Evolutionary conservation across 176 grass and related monocot genomes (phyloP).

Genomic region (Eragrostis curvula): DNA sequence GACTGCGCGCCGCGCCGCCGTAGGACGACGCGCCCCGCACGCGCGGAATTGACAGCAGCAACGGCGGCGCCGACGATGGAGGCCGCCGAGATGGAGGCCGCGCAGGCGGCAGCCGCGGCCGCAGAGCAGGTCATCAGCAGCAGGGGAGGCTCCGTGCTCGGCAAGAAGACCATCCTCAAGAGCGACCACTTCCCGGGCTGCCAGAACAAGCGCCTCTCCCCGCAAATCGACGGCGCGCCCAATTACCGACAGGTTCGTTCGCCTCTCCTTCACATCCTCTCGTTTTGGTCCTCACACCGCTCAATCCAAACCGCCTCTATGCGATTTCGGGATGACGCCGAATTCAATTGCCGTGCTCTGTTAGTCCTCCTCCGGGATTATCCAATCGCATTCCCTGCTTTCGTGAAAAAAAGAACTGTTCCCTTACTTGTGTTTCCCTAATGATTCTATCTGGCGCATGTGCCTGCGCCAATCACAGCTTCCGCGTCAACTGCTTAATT

Average conservation of each 20-base stretch:
- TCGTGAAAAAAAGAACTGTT: background rate
- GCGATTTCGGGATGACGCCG: background rate
- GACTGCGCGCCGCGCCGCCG: background rate
- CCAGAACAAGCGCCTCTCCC: conserved; percentile 89
- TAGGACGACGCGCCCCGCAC: background rate
- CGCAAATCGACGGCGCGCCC: conserved; percentile 97
- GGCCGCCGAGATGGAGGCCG: conserved; percentile 46
- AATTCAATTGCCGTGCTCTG: background rate
- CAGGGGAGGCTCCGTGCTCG: conserved; percentile 93
- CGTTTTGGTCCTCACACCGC: background rate
- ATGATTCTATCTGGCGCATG: background rate
- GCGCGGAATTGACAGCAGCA: conserved; percentile 22
- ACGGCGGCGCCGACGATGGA: conserved; percentile 27
- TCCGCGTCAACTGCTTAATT: background rate
- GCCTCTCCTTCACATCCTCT: background rate
- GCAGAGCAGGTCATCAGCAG: conserved; percentile 84
- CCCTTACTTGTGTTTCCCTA: background rate
- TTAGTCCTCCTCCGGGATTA: background rate
- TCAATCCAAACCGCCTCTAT: background rate
- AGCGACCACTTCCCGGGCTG: conserved; percentile 98
- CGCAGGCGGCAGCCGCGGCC: conserved; percentile 50
- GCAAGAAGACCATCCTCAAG: conserved; percentile 99
- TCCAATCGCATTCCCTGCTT: background rate
- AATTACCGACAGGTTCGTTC: conserved; percentile 83
- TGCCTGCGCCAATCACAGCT: background rate